phyloP scores from a whole-genome alignment of 2,329 filamentous ascomycete genomes.

The Paracamarosporium sp. region DNA sequence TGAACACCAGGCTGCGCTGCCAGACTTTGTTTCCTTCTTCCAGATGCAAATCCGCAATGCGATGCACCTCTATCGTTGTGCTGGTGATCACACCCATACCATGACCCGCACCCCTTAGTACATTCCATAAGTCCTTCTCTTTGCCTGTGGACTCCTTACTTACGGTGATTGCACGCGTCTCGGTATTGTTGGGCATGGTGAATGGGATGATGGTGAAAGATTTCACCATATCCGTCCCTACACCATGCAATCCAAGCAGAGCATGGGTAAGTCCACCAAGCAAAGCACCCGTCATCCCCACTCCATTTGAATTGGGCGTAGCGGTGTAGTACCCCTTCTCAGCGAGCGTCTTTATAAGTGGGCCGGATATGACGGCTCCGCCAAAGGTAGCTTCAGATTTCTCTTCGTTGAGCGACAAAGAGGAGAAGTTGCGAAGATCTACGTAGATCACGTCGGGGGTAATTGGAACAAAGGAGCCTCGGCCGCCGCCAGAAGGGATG shows the following conservation, averaged over 20 bases:
- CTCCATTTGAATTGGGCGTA: conserved; percentile 19
- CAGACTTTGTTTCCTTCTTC: conserved; percentile 36
- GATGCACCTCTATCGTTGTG: conserved; percentile 30
- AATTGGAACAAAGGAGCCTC: conserved; percentile 42
- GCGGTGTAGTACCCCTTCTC: conserved; percentile 39
- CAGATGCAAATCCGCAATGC: conserved; percentile 32
- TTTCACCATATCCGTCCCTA: conserved; percentile 41
- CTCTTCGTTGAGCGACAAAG: conserved; percentile 32
- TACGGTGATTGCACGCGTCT: conserved; percentile 22
- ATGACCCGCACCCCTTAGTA: conserved; percentile 44
- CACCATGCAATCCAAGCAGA: conserved; percentile 39
- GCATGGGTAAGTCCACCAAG: conserved; percentile 22
- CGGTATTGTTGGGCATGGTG: neutral
- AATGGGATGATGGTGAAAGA: conserved; percentile 34
- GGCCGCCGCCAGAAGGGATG: conserved; percentile 37
- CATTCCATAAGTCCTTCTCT: conserved; percentile 37
- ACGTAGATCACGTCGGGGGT: conserved; percentile 38
- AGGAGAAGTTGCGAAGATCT: conserved; percentile 41
- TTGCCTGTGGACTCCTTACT: conserved; percentile 20
- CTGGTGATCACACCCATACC: conserved; percentile 43
- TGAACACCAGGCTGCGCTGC: conserved; percentile 40
- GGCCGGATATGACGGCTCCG: conserved; percentile 35
- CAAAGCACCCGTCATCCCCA: conserved; percentile 23
- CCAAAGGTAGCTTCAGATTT: conserved; percentile 34
- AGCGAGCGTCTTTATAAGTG: conserved; percentile 29